These are phyloP conservation scores for Fusarium irregulare DNA, from an alignment of 2,329 filamentous ascomycete species.

Conservation along the genomic window DNA sequence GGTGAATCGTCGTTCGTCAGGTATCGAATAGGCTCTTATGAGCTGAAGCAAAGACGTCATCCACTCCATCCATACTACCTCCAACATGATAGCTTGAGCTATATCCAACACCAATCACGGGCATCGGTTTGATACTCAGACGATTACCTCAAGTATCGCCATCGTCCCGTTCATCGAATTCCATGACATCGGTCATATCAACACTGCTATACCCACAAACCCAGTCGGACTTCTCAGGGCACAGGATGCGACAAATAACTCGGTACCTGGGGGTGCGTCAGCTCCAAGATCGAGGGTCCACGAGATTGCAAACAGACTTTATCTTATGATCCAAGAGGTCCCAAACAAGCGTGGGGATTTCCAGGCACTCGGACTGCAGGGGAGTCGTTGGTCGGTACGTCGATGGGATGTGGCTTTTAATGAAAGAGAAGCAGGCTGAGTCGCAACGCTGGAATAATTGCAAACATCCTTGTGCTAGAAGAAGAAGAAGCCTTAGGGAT, in stretches of 20 bases:
- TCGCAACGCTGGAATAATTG: slow-evolving; percentile 17
- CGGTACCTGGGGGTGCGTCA: slow-evolving; percentile 15
- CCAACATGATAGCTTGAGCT: background rate
- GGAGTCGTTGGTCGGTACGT: slow-evolving; percentile 20
- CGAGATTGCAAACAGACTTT: slow-evolving; percentile 2
- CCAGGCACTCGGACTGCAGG: slow-evolving; percentile 16
- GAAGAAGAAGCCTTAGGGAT: background rate
- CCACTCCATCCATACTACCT: background rate
- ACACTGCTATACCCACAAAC: background rate
- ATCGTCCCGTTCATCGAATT: slow-evolving; percentile 22
- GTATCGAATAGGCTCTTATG: background rate
- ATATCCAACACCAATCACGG: background rate
- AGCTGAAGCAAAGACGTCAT: background rate
- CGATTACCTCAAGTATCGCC: background rate
- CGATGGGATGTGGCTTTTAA: background rate
- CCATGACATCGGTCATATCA: slow-evolving; percentile 20
- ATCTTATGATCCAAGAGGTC: slow-evolving; percentile 21
- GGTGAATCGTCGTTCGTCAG: background rate
- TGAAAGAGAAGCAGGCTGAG: slow-evolving; percentile 4
- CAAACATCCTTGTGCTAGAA: slow-evolving; percentile 14
- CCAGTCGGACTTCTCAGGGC: background rate
- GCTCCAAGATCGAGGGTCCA: background rate
- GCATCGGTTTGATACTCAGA: background rate
- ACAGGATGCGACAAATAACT: slow-evolving; percentile 13
- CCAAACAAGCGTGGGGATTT: slow-evolving; percentile 27